Percentiles rank a stretch among this genome's conserved stretches.
These are phyloP conservation scores for Solanum chilense DNA, from an alignment of 257 asterid species.

Conservation along the genomic window DNA sequence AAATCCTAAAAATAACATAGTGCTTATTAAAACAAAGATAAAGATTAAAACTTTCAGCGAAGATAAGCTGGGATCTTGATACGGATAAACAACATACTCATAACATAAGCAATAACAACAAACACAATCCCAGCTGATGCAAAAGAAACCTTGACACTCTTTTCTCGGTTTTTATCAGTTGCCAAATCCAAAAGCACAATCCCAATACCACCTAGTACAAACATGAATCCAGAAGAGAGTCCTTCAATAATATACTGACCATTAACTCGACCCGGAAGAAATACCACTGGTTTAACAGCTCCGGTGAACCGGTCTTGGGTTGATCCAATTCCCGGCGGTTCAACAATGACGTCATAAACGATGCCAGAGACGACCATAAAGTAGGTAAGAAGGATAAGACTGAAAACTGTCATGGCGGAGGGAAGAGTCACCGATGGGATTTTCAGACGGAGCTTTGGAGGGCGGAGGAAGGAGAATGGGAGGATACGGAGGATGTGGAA, in stretches of 20 bases:
- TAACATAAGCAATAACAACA: slow-evolving; percentile 70
- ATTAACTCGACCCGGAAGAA: slow-evolving; percentile 83
- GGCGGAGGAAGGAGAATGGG: slow-evolving; percentile 75
- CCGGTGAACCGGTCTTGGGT: slow-evolving; percentile 77
- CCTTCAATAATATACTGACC: slow-evolving; percentile 96
- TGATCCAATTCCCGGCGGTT: slow-evolving; percentile 97
- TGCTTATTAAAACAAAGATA: neutral
- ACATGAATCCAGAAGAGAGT: slow-evolving; percentile 86
- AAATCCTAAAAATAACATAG: neutral
- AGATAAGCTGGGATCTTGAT: slow-evolving; percentile 90
- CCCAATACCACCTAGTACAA: slow-evolving; percentile 86
- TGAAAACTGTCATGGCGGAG: slow-evolving; percentile 83
- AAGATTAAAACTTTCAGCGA: slow-evolving; percentile 25
- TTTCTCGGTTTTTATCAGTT: slow-evolving; percentile 66
- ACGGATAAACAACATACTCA: slow-evolving; percentile 88
- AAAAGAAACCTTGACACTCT: slow-evolving; percentile 74
- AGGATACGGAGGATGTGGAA: slow-evolving; percentile 44
- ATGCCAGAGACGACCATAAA: slow-evolving; percentile 96
- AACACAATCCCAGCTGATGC: slow-evolving; percentile 66
- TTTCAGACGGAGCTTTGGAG: slow-evolving; percentile 89
- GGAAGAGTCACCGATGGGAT: slow-evolving; percentile 80
- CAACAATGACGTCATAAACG: slow-evolving; percentile 90
- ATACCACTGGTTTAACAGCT: slow-evolving; percentile 75
- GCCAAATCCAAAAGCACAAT: slow-evolving; percentile 80
- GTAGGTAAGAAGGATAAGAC: slow-evolving; percentile 78